These are phyloP conservation scores for Leptosphaerulina australis DNA, from an alignment of 2,329 filamentous ascomycete species.

Conservation along the genomic window DNA sequence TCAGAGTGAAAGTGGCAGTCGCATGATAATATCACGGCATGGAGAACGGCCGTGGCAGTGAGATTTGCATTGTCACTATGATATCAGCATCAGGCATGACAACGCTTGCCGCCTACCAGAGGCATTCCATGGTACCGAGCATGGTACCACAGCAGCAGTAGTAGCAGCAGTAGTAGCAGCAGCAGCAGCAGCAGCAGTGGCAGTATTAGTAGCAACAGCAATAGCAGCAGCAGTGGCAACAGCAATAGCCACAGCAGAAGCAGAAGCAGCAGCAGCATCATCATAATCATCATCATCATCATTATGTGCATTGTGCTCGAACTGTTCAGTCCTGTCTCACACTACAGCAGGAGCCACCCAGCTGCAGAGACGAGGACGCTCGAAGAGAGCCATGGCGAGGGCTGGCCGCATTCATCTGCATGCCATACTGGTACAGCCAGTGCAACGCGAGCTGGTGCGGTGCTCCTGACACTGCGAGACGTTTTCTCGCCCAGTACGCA, in stretches of 20 bases:
- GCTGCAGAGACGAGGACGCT: constrained; percentile 23
- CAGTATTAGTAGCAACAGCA: too few species aligned
- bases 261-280: neutral
- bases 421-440: constrained; percentile 21
- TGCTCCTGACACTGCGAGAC: constrained; percentile 11
- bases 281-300: neutral
- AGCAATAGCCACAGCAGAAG: too few species aligned
- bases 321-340: constrained; percentile 9
- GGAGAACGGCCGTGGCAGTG: too few species aligned
- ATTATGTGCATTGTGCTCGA: constrained; percentile 17
- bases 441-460: constrained; percentile 11
- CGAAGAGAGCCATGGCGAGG: constrained; percentile 15
- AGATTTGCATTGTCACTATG: too few species aligned
- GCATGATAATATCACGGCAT: neutral
- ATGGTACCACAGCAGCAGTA: constrained; percentile 7
- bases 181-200: too few species aligned
- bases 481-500: constrained; percentile 11
- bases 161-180: too few species aligned
- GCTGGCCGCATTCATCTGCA: constrained; percentile 22
- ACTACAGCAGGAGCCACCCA: constrained; percentile 19
- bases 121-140: constrained; percentile 13
- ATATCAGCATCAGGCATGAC: neutral
- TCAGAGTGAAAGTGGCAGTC: too few species aligned
- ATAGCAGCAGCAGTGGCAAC: too few species aligned
- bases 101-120: constrained; percentile 4